Evolutionary conservation across 148 eudicot species (phyloP), one percentile per base, ranked within the genome.

Genomic region (Camellia lanceoleosa): DNA sequence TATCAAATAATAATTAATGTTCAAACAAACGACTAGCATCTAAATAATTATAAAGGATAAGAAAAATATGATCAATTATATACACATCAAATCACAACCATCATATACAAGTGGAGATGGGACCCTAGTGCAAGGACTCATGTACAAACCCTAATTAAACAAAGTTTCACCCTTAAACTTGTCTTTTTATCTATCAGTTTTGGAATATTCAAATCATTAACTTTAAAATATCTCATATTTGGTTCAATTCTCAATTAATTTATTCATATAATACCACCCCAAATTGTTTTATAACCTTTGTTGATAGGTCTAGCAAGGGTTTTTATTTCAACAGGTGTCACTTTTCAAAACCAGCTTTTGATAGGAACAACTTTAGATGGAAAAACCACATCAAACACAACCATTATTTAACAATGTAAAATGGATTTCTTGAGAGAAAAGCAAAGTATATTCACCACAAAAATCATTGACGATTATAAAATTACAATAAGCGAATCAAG

Each of bases 151-250:
- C 30, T 30, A 30, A 30, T 30, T 70, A 75, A 30, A 52, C 55
- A 58, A 68, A 58, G 3, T 16, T 62, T 43, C 38, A 10, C 64
- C 38, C 3, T n/a, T 43, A 7, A 47, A 63, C 52, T 41, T 80
- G 72, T 80, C 79, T 30, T 30, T 30, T 44, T 67, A 44, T 75
- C 14, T 68, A 13, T 30, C 9, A n/a, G 47, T 61, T 82, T 85
- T 87, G 88, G 85, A 85, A 83, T 76, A 64, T 86, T 89, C 84
- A 76, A 82, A 86, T 87, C 84, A 81, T 81, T 30, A 68, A 52
- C 74, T 16, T 67, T 3, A 41, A 16, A 49, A 46, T 15, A 0
- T 43, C 13, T 30, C 3, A 80, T 13, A 2, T 44, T 4, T 41
- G 16, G 44, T 14, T 12, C 5, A 16, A 59, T 41, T 41, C 4